Base-by-base conservation (phyloP, 371 early-diverging fungal genomes). In the Mucor piriformis region DNA sequence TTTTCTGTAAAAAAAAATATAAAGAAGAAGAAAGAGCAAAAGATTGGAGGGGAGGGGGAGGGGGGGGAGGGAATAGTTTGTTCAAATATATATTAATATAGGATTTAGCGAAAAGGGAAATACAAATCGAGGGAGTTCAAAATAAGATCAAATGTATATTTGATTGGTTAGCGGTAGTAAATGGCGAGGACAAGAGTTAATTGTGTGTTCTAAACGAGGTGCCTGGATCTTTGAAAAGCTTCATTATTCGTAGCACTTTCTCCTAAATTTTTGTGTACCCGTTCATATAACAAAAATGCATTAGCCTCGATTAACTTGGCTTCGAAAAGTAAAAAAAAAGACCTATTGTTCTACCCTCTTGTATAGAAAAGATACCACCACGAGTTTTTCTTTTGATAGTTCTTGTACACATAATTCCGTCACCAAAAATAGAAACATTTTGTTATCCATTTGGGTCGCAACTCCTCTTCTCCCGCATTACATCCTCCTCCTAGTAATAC, bases 181-280 rank as follows among this genome's bases (percentile, higher is more conserved):
- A 44, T 44, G 21, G 55, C 21, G 33, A 33, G 50, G 37, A 49
- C 29, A 29, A 48, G 29, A 50, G 20, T 43, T 42, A 59, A 46
- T 54, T 54, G 38, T 40, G 44, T 56, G 63, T 56, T 62, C 50
- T 44, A 50, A 50, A 49, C 50, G 43, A 38, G 63, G 63, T 62
- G 51, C 63, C 63, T 62, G 56, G 51, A 62, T 56, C 54, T 42
- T 42, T 23, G 27, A n/a, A n/a, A 20, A 16, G 7, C 21, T 15
- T 34, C 27, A 35, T 38, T 35, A 35, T 50, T 49, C 49, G 61
- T 61, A 47, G 48, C 20, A 55, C 54, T 52, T 46, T 50, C 61
- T 61, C 50, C 61, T 61, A 61, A 61, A 54, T 58, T 49, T n/a
- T 6, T 48, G 61, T 61, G 61, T 61, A 61, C 25, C 38, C 21